Evolutionary conservation across 1,284 basidiomycete species (phyloP), one percentile per base, ranked within the genome.

Genomic region (Mycena sp.): DNA sequence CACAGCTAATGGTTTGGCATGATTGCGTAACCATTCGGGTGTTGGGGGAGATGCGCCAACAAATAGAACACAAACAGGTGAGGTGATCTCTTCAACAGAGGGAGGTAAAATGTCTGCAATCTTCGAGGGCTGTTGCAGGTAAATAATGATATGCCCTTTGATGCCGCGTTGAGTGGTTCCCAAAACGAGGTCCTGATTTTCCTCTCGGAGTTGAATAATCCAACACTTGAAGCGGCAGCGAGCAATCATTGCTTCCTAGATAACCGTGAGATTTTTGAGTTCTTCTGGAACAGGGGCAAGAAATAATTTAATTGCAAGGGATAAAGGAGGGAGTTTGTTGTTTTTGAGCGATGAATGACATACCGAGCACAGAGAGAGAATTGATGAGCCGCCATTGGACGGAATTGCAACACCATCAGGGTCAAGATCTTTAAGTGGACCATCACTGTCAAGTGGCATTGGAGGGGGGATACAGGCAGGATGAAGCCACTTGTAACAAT

Each of bases 101-200:
- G 59, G 41, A 6, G 59, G 59, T 32, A 61, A 37, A 16, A 55
- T 17, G 10, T 30, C 16, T 2, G 43, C 38, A 4, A 55, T 25
- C 14, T 17, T 44, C 1, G 26, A 45, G 2, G 59, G 52, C 19
- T 38, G 30, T 30, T 61, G 59, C 7, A 41, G 59, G 23, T 44
- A 61, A 2, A 55, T 35, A 7, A 61, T 61, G 38, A 61, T 38
- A 38, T 61, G 37, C 3, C 59, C 59, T 25, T 55, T 55, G 16
- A 61, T 23, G 1, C 59, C 52, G 4, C 51, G 59, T 29, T 61
- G 59, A 37, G 29, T 40, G 9, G 29, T 21, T 6, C 14, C 21
- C 41, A 43, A 19, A n/a, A 43, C 14, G 9, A 43, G n/a, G n/a
- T n/a, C n/a, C n/a, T n/a, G n/a, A n/a, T n/a, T n/a, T n/a, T n/a